Conservation (phyloP, 768 basidiomycete genomes). For the Epithele typhae region DNA sequence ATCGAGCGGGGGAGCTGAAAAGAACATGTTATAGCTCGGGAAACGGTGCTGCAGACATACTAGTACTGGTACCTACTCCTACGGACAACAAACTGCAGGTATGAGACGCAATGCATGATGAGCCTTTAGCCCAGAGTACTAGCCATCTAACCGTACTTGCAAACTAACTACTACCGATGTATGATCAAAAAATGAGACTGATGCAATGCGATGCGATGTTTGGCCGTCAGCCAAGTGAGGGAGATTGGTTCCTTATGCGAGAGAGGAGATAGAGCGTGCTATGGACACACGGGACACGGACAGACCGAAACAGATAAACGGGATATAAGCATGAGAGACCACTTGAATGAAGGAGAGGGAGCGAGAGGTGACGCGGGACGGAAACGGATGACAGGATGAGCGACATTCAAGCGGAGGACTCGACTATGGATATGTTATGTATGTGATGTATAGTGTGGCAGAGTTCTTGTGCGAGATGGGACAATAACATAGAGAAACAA, state of each 20-base stretch:
- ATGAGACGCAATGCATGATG: constrained; percentile 24
- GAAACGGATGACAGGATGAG: not conserved
- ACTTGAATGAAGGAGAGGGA: not conserved
- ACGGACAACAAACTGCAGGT: constrained; percentile 22
- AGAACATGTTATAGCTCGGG: too few species aligned
- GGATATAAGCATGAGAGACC: not conserved
- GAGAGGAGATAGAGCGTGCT: constrained; percentile 14
- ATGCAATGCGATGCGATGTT: constrained; percentile 7
- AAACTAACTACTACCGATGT: constrained; percentile 13
- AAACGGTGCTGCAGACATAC: too few species aligned
- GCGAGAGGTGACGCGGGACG: not conserved
- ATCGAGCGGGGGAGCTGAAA: too few species aligned
- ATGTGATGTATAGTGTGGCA: constrained; percentile 8
- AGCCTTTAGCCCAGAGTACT: constrained; percentile 13
- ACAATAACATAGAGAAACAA: constrained; percentile 6
- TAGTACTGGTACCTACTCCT: constrained; percentile 21
- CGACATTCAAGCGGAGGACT: not conserved
- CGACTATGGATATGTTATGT: constrained; percentile 8
- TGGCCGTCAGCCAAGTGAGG: constrained; percentile 17
- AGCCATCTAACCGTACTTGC: not conserved
- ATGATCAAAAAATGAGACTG: constrained; percentile 5
- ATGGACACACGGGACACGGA: constrained; percentile 1
- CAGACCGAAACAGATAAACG: not conserved
- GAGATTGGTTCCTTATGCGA: constrained; percentile 20
- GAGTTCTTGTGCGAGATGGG: constrained; percentile 7